These are phyloP conservation scores for Colletotrichum sp. DNA, from an alignment of 2,329 filamentous ascomycete species.

Conservation along the genomic window DNA sequence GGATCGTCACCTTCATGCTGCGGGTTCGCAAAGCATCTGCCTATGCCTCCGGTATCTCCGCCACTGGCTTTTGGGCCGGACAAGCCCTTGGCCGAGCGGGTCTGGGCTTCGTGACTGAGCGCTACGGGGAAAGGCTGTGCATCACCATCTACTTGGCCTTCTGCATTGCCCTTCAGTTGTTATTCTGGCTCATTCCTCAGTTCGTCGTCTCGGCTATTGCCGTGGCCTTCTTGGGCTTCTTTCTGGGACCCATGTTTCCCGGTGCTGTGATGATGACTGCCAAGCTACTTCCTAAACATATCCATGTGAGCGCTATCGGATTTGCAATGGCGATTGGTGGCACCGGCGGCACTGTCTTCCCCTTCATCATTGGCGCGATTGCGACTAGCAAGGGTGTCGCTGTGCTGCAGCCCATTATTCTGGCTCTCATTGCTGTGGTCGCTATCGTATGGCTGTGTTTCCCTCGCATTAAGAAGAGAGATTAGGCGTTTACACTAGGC, in stretches of 20 bases:
- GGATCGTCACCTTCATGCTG: slow-evolving; percentile 84
- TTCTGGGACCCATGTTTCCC: slow-evolving; percentile 76
- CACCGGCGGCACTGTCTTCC: slow-evolving; percentile 67
- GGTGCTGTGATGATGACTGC: slow-evolving; percentile 73
- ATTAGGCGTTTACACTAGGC: slow-evolving; percentile 3
- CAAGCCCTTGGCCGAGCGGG: slow-evolving; percentile 71
- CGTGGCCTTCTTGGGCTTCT: slow-evolving; percentile 74
- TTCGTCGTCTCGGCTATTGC: slow-evolving; percentile 65
- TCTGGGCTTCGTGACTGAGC: slow-evolving; percentile 73
- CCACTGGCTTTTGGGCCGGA: slow-evolving; percentile 81
- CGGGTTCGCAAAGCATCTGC: slow-evolving; percentile 67
- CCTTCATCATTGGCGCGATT: slow-evolving; percentile 68
- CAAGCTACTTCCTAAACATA: slow-evolving; percentile 70
- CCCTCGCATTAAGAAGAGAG: slow-evolving; percentile 37
- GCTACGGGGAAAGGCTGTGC: slow-evolving; percentile 68
- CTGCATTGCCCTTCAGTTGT: slow-evolving; percentile 65
- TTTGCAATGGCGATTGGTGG: slow-evolving; percentile 78
- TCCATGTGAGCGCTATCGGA: slow-evolving; percentile 76
- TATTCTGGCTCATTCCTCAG: slow-evolving; percentile 62
- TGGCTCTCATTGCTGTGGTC: slow-evolving; percentile 45
- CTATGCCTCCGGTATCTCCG: slow-evolving; percentile 74
- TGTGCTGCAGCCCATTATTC: slow-evolving; percentile 55
- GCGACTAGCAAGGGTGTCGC: slow-evolving; percentile 54
- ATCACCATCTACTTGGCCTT: slow-evolving; percentile 65
- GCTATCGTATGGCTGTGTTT: slow-evolving; percentile 39